Percentiles rank a stretch among this genome's conserved stretches.
Evolutionary conservation across 2,329 filamentous ascomycete genomes (phyloP).

Genomic region (Fusarium floridanum): DNA sequence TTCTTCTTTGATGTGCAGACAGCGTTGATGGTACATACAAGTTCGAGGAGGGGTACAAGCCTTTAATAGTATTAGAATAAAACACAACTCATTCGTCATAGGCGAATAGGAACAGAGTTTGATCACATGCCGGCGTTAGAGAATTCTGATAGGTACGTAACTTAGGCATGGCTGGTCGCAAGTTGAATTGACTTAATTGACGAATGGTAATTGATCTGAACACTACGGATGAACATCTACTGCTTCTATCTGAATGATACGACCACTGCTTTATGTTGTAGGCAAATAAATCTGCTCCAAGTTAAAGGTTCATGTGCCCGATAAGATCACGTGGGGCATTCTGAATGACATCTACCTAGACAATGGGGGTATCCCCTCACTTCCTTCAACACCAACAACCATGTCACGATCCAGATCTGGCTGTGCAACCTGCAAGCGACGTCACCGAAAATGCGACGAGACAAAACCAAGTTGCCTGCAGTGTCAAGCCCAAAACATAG

Average conservation of each 20-base stretch:
- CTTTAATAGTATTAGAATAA: too few species aligned
- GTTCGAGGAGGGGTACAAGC: too few species aligned
- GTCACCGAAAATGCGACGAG: constrained; percentile 41
- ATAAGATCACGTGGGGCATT: constrained; percentile 4
- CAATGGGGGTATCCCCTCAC: background rate
- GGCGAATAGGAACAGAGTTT: too few species aligned
- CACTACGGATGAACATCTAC: background rate
- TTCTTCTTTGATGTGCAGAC: too few species aligned
- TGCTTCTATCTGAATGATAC: background rate
- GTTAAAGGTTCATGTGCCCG: background rate
- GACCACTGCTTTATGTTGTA: background rate
- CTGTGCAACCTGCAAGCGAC: constrained; percentile 36
- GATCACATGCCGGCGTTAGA: too few species aligned
- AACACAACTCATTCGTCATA: too few species aligned
- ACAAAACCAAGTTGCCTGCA: constrained; percentile 26
- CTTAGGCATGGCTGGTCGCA: background rate
- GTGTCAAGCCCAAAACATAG: constrained; percentile 22
- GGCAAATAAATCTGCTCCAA: background rate
- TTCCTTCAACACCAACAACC: background rate
- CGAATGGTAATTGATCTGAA: background rate
- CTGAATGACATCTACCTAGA: background rate
- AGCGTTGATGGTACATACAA: too few species aligned
- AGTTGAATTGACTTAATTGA: background rate
- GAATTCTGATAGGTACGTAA: background rate
- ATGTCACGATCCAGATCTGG: constrained; percentile 38